These are phyloP conservation scores for Trametes cinnabarina DNA, from an alignment of 768 basidiomycete species.

Conservation along the genomic window DNA sequence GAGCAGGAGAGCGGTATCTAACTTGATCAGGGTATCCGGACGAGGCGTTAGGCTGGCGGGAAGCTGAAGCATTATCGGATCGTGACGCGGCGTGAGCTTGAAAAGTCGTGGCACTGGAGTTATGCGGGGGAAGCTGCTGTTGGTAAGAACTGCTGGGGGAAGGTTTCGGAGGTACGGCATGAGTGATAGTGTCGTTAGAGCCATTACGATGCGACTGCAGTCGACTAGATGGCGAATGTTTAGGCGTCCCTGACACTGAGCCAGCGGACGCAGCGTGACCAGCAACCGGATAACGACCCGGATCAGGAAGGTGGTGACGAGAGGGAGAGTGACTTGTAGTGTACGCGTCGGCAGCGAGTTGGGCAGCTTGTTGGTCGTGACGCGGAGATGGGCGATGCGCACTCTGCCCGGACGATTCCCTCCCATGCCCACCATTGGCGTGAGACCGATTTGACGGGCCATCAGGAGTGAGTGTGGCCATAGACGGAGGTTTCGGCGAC, in stretches of 20 bases:
- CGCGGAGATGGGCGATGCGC: conserved; percentile 1
- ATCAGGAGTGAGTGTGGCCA: neutral
- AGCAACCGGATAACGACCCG: conserved; percentile 11
- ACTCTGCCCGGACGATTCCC: conserved; percentile 3
- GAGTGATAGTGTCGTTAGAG: conserved; percentile 28
- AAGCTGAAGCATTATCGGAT: conserved; percentile 22
- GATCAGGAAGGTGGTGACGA: conserved; percentile 3
- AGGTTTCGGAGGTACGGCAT: conserved; percentile 18
- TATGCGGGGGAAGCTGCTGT: conserved; percentile 22
- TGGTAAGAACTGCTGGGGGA: conserved; percentile 21
- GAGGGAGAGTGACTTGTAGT: conserved; percentile 5
- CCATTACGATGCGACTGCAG: conserved; percentile 28
- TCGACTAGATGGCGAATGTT: conserved; percentile 23
- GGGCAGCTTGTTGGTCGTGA: neutral
- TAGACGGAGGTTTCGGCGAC: conserved; percentile 17
- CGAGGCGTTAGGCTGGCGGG: conserved; percentile 22
- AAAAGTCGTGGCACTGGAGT: conserved; percentile 18
- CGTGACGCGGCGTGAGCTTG: conserved; percentile 26
- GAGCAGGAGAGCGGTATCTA: conserved; percentile 29
- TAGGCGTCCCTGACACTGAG: conserved; percentile 15
- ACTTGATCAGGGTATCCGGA: conserved; percentile 28
- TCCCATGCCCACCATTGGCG: neutral
- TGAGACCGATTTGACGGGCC: neutral
- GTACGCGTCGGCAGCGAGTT: neutral
- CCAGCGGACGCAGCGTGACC: conserved; percentile 5